Conservation (phyloP, 148 eudicot genomes). For the Bassia scoparia region DNA sequence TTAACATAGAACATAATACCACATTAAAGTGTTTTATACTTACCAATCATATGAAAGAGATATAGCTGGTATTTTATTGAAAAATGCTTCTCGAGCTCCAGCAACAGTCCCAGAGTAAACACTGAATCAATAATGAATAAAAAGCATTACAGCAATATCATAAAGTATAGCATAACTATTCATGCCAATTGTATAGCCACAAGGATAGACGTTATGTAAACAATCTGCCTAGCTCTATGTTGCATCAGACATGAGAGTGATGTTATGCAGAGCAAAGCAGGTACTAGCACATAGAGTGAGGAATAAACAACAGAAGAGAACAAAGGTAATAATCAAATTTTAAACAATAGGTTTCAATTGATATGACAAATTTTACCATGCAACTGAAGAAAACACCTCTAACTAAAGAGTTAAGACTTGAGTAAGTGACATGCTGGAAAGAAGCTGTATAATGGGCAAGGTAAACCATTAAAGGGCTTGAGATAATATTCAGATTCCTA, state of each 20-base stretch:
- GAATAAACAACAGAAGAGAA: not conserved
- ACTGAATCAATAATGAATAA: slow-evolving; percentile 34
- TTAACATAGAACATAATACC: not conserved
- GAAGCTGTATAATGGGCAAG: not conserved
- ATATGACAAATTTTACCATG: not conserved
- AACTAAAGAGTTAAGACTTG: not conserved
- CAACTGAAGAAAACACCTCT: not conserved
- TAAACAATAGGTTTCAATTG: not conserved
- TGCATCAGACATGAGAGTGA: not conserved
- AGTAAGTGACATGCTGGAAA: not conserved
- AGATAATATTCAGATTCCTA: not conserved
- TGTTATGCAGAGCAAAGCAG: not conserved
- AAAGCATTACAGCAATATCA: not conserved
- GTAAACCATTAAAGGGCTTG: not conserved
- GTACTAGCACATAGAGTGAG: not conserved
- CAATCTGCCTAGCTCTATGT: not conserved
- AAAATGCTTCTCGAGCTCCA: slow-evolving; percentile 94
- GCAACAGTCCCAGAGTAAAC: slow-evolving; percentile 97
- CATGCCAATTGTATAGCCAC: not conserved
- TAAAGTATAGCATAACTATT: not conserved
- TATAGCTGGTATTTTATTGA: slow-evolving; percentile 61
- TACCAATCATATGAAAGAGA: slow-evolving; percentile 93
- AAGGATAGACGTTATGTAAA: not conserved
- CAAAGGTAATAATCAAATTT: not conserved
- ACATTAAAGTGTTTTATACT: no score